Conservation (phyloP, 805 yeast genomes). For the Candida sphagnicola region DNA sequence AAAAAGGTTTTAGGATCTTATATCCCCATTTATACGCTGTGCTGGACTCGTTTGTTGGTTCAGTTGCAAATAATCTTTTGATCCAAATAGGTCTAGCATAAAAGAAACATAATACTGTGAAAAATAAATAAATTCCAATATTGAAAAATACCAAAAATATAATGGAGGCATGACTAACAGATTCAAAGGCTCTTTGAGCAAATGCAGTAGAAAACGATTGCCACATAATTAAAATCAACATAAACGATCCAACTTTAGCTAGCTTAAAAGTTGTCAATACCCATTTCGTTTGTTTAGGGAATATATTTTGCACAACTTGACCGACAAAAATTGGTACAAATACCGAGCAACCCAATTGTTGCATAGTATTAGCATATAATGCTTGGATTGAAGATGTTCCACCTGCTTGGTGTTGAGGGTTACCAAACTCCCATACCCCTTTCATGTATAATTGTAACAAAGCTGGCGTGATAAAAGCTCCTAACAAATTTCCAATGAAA, state of each 20-base stretch:
- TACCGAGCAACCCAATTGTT: constrained; percentile 79
- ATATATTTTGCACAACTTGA: constrained; percentile 69
- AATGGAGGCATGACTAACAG: constrained; percentile 63
- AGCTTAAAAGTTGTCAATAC: constrained; percentile 53
- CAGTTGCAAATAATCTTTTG: constrained; percentile 33
- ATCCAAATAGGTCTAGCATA: constrained; percentile 61
- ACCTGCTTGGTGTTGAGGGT: constrained; percentile 56
- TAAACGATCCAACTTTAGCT: constrained; percentile 72
- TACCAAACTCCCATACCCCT: constrained; percentile 69
- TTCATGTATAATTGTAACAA: constrained; percentile 64
- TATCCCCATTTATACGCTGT: constrained; percentile 43
- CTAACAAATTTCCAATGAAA: constrained; percentile 76
- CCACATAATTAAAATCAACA: constrained; percentile 75
- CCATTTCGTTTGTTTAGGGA: constrained; percentile 64
- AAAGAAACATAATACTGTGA: constrained; percentile 59
- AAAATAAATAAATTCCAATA: constrained; percentile 72
- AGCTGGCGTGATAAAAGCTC: constrained; percentile 87
- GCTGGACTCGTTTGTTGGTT: constrained; percentile 47
- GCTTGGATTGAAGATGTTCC: constrained; percentile 45
- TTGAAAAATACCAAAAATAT: constrained; percentile 81
- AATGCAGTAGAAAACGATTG: constrained; percentile 85
- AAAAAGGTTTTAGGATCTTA: constrained; percentile 55
- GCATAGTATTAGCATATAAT: constrained; percentile 75
- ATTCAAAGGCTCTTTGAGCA: constrained; percentile 71
- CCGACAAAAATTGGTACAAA: constrained; percentile 89